Evolutionary conservation across 768 basidiomycete species (phyloP), one percentile per base, ranked within the genome.

Genomic region (Agaricus sinodeliciosus): DNA sequence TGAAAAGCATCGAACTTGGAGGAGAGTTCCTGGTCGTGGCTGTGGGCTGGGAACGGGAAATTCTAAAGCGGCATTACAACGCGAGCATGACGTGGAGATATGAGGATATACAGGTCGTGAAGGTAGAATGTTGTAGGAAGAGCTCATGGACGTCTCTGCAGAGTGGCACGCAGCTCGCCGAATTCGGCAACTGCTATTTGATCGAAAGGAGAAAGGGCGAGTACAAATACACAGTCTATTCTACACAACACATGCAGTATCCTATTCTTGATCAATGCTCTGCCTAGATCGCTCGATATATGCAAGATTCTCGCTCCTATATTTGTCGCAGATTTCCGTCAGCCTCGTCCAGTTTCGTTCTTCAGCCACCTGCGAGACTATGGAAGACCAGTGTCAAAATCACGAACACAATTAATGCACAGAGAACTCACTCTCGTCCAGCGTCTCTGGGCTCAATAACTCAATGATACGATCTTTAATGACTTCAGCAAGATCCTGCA

Each of bases 71-170:
- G 69, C 57, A 15, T 67, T 71, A 62, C 89, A 91, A 52, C 68
- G 70, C 13, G 70, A 69, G 63, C 89, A 91, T 39, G 71, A 74
- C 1, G 86, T 80, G 12, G 73, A 70, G 55, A 89, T 78, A 54
- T 88, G 87, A 0, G 89, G 85, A 3, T 72, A 67, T n/a, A 81
- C 66, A 4, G 80, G 81, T 49, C 87, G 76, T 31, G 88, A 90
- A 25, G 74, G 72, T n/a, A 87, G 69, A 42, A 80, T 62, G 47
- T 79, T 69, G 63, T 74, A 72, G 26, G 69, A 57, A 7, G 70
- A 65, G 65, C 63, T 75, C 79, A 80, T 81, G 58, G 64, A 65
- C 58, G 71, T 49, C 48, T 51, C 47, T 44, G 35, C 18, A 28
- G 44, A 45, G 16, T 44, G 15, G 48, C 36, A 19, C 47, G n/a